Evolutionary conservation across 1,139 yeast species (phyloP).

Genomic region (Yamadazyma sp.): DNA sequence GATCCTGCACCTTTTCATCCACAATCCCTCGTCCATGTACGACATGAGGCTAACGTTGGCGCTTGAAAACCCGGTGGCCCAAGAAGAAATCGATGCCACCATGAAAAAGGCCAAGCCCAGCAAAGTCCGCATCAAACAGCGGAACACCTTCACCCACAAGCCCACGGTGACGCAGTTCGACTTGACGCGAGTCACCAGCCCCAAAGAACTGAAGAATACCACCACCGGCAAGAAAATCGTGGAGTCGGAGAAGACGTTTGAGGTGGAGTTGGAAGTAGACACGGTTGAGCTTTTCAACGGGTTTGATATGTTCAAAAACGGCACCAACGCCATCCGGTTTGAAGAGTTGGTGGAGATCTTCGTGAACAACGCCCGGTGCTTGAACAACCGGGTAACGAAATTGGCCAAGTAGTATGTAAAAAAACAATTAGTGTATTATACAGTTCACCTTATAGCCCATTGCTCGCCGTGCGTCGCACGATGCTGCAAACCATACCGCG

Average conservation of each 20-base stretch:
- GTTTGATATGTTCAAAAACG: slow-evolving; percentile 51
- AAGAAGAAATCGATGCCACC: slow-evolving; percentile 48
- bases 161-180: slow-evolving; percentile 74
- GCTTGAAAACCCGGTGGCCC: slow-evolving; percentile 69
- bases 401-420: slow-evolving; percentile 33
- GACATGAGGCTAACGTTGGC: slow-evolving; percentile 77
- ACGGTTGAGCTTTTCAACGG: slow-evolving; percentile 61
- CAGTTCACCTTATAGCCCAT: not conserved
- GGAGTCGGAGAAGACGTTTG: slow-evolving; percentile 46
- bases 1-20: slow-evolving; percentile 67
- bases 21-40: slow-evolving; percentile 74
- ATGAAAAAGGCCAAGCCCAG: slow-evolving; percentile 44
- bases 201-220: slow-evolving; percentile 45
- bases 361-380: slow-evolving; percentile 64
- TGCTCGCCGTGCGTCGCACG: no score
- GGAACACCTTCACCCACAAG: slow-evolving; percentile 63
- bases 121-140: slow-evolving; percentile 59
- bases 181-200: slow-evolving; percentile 59
- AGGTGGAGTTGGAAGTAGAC: slow-evolving; percentile 76
- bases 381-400: slow-evolving; percentile 47
- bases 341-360: slow-evolving; percentile 73
- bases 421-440: not conserved
- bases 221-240: slow-evolving; percentile 34
- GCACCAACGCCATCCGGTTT: slow-evolving; percentile 59
- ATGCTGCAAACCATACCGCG: slow-evolving; percentile 1